Evolutionary conservation across 805 yeast genomes (phyloP), one percentile per base, ranked within the genome.

Genomic region (Candida methanosorbosa): DNA sequence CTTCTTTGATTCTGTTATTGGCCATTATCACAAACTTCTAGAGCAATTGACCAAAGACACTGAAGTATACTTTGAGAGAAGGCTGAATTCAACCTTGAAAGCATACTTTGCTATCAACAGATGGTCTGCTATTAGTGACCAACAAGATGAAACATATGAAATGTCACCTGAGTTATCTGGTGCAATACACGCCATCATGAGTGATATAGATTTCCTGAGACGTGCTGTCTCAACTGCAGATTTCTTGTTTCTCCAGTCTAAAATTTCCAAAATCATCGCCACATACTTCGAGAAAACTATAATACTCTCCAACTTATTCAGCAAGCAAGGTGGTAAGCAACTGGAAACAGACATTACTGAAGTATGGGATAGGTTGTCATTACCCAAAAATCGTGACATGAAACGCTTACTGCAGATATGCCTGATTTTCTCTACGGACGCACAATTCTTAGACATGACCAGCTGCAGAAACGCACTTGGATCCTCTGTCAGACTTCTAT

Each of bases 1-100:
- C 3, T 60, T 68, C 31, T 69, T 69, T 41, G 68, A 65, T 34
- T 64, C 66, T 17, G 63, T 68, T 17, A 61, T 61, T 16, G 43
- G 41, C 4, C 63, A 64, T 2, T 69, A 68, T 39, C 38, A 50
- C 14, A 54, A 52, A 7, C 40, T 68, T 18, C 40, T 54, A 25
- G 35, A 38, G 3, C 47, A 54, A 25, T 54, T 63, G 2, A 49
- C 52, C 4, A 41, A 44, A 11, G 48, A 56, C 19, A 40, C 66
- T 11, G 42, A 40, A 5, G 43, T 39, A 9, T 56, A 60, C 34
- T 45, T 67, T 18, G 61, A 59, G 27, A 55, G 57, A 29, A 61
- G 62, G 29, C 32, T 66, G 18, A 63, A 62, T 30, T 32, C 44
- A 13, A 37, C 56, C 2, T 56, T 65, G 63, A 62, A 59, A 34